A percentile compares a stretch with the other conserved stretches of the same genome.
Evolutionary conservation across 306 rosid genomes (phyloP).

Genomic region (Cicer judaicum): DNA sequence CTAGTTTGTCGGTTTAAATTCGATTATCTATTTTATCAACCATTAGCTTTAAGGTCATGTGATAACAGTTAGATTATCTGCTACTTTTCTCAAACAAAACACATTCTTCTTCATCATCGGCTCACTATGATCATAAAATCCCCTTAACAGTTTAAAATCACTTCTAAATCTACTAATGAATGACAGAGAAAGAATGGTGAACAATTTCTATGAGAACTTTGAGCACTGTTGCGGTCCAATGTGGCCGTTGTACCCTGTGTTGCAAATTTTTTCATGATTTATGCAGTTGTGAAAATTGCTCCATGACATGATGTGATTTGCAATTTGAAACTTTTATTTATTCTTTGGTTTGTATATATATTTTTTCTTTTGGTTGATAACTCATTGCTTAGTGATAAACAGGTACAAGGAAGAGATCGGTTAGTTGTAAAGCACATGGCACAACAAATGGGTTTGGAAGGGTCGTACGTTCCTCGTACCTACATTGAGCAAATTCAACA

Average conservation of each 20-base stretch:
- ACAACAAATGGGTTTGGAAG: constrained; percentile 87
- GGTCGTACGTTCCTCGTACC: constrained; percentile 92
- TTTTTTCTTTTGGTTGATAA: constrained; percentile 31
- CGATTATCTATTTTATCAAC: too few relatives aligned
- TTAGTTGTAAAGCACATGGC: constrained; percentile 63
- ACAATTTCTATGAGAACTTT: neutral
- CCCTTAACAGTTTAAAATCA: neutral
- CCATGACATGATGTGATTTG: neutral
- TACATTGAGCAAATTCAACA: constrained; percentile 97
- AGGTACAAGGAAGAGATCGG: constrained; percentile 98
- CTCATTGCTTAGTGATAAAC: constrained; percentile 26
- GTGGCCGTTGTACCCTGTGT: neutral
- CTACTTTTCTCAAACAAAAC: too few relatives aligned
- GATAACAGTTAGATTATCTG: too few relatives aligned
- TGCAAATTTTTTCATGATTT: neutral
- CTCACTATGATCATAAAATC: neutral
- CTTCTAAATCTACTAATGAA: neutral
- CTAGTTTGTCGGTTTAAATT: too few relatives aligned
- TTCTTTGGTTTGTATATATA: neutral
- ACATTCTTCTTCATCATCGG: too few relatives aligned
- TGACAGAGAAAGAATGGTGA: neutral
- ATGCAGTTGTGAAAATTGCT: neutral
- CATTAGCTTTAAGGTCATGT: too few relatives aligned
- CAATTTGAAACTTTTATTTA: constrained; percentile 14
- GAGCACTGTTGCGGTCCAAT: neutral